Base-by-base conservation (phyloP, 2,329 filamentous ascomycete species). In the Blastomyces gilchristii region DNA sequence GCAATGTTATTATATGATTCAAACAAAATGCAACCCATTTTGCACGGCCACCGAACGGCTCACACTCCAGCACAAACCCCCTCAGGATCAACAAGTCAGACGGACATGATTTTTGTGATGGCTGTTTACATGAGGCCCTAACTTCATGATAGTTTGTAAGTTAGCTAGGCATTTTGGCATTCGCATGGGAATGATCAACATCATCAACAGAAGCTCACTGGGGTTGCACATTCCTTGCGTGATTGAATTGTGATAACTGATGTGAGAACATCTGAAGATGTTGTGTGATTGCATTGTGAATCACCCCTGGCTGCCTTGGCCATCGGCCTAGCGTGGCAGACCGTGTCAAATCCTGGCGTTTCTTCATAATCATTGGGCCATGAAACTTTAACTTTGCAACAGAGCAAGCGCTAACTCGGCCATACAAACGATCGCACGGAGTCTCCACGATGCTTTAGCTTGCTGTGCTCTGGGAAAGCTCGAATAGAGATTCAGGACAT, bases 331-430 rank as follows among this genome's bases (percentile, higher is more conserved):
- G 58, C 28, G 25, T 37, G 43, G 34, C n/a, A 12, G 7, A 28
- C 8, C 16, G 11, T 31, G 58, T 16, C 25, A 59, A 59, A 59
- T 47, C 28, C 18, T 2, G 22, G n/a, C 4, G 18, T 2, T 59
- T 59, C 41, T n/a, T n/a, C 25, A 11, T 22, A 18, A 12, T 59
- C 28, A 59, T 59, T 59, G 58, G 58, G 25, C 28, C 16, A 18
- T 34, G 58, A 9, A 34, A 14, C 58, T 59, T 59, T n/a, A 59
- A 18, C 25, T 34, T 47, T 22, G 43, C 22, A 28, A 2, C 5
- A 43, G 37, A 11, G 58, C 58, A 59, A 59, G 58, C 58, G 58
- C 58, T 37, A 59, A 49, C 58, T 49, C 14, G 58, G 49, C 58
- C 58, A 22, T 31, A 49, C 58, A 59, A 37, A 59, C 58, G n/a